phyloP scores from a whole-genome alignment of 1,284 basidiomycete genomes.

The Boletus semigastroideus region DNA sequence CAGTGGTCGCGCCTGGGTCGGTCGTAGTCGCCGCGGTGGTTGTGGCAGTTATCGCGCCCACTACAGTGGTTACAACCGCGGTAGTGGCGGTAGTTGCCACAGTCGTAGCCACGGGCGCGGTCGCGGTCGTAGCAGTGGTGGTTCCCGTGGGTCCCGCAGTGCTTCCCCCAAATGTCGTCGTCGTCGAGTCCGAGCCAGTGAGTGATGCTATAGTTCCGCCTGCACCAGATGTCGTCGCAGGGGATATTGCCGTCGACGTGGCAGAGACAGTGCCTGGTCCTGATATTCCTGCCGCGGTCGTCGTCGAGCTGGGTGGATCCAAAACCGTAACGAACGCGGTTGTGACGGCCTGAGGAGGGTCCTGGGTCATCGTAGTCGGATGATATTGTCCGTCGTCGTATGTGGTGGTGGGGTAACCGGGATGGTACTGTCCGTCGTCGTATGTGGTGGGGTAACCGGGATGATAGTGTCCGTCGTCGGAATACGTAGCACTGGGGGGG shows the following conservation, averaged over 20 bases:
- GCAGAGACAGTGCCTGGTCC: not conserved
- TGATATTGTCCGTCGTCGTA: not conserved
- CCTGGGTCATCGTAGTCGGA: too few species aligned
- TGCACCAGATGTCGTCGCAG: not conserved
- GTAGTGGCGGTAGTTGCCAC: not conserved
- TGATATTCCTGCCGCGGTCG: not conserved
- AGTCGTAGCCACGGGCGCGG: not conserved
- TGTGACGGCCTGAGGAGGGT: not conserved
- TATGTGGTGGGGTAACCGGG: not conserved
- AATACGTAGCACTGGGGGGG: too few species aligned
- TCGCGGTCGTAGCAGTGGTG: not conserved
- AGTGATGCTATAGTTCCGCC: not conserved
- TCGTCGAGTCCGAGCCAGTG: not conserved
- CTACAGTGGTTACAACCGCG: not conserved
- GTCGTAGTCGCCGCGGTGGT: not conserved
- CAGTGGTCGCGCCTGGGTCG: not conserved
- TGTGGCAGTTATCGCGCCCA: too few species aligned
- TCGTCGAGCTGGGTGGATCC: not conserved
- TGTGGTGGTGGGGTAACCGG: not conserved
- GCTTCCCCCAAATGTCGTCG: not conserved
- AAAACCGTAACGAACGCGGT: not conserved
- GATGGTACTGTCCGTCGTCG: conserved; percentile 15
- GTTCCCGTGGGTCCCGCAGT: not conserved
- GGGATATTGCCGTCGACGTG: not conserved
- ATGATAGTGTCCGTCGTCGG: not conserved